Base-by-base conservation (phyloP, 352 stramenopile species). In the Phytophthora kernoviae region DNA sequence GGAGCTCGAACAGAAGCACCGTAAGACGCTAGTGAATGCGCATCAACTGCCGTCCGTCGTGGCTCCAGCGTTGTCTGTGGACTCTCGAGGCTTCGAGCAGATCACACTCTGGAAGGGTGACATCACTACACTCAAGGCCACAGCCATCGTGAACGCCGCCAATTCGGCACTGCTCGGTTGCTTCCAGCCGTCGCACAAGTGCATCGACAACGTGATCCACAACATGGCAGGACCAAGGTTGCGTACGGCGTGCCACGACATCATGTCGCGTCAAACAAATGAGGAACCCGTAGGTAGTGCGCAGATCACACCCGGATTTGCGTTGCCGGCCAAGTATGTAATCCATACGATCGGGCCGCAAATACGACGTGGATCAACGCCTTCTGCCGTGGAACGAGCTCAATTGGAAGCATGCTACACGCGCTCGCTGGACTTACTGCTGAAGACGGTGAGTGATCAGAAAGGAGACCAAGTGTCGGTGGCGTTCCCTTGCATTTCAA, bases 161-260 rank as follows among this genome's bases (percentile, higher is more conserved):
- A 91, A 92, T 56, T 77, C 70, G 18, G 59, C 62, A 30, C 67
- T 88, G 15, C 64, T 93, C n/a, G 79, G 81, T 0, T 91, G 83
- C 58, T 93, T 91, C 58, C 69, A 86, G 55, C 81, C 81, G 20
- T 70, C 75, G 4, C 81, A 90, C 52, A 79, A 73, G 33, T 93
- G 81, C 46, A 90, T 90, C 43, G 79, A 93, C 66, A 90, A 91
- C 26, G 71, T 88, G 30, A 91, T 90, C 45, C 81, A 92, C 65
- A 78, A 71, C 48, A 76, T 74, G 48, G 74, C 80, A 0, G 81
- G 79, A 1, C 80, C 79, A 17, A 74, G 83, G 3, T 58, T 92
- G 18, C 80, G 83, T 18, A 54, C 71, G 0, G 79, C 74, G 17
- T 93, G 84, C 41, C 48, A 73, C 10, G 65, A 81, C 8, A 76